These are phyloP conservation scores for Penstemon barbatus DNA, from an alignment of 257 asterid species.

Conservation along the genomic window DNA sequence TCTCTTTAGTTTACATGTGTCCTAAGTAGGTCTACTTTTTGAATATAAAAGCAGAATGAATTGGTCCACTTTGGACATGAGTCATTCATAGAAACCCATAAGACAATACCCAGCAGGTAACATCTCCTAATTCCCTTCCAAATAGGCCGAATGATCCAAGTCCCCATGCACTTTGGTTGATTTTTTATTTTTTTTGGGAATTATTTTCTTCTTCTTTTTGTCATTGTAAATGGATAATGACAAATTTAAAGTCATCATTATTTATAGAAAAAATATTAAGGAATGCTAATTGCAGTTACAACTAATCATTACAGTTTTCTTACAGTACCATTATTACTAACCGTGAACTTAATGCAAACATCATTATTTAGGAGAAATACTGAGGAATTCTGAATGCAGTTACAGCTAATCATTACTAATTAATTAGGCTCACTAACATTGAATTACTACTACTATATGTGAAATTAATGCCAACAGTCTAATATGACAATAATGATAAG, in stretches of 20 bases:
- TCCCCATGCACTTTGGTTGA: slow-evolving; percentile 3
- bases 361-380: too few species aligned
- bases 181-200: too few species aligned
- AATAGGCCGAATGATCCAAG: not conserved
- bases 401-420: slow-evolving; percentile 28
- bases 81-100: too few species aligned
- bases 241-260: slow-evolving; percentile 1
- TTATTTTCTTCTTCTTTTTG: not conserved
- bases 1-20: too few species aligned
- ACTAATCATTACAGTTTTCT: slow-evolving; percentile 23
- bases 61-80: too few species aligned
- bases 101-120: too few species aligned
- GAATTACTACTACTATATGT: not conserved
- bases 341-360: slow-evolving; percentile 12
- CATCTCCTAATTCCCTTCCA: too few species aligned
- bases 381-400: not conserved
- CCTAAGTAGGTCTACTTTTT: too few species aligned
- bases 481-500: slow-evolving; percentile 1
- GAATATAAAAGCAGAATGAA: too few species aligned
- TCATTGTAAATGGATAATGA: not conserved
- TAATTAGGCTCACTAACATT: slow-evolving; percentile 18
- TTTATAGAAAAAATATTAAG: not conserved
- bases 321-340: not conserved
- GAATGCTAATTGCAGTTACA: slow-evolving; percentile 11
- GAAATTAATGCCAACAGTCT: slow-evolving; percentile 13